Evolutionary conservation across 768 basidiomycete species (phyloP).

Genomic region (Jaapia argillacea): DNA sequence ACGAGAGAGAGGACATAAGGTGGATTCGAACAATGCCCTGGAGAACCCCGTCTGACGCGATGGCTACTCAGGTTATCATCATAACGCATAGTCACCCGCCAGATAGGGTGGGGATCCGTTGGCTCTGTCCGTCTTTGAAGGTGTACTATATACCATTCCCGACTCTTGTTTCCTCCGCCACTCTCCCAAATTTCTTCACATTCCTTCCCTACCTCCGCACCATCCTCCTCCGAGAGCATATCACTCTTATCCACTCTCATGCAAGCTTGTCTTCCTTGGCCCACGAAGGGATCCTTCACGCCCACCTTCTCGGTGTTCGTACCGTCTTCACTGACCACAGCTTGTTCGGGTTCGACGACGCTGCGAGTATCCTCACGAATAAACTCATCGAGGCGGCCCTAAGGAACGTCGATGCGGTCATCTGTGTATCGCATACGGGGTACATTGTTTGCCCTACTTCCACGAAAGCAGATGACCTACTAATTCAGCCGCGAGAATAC

Average conservation of each 20-base stretch:
- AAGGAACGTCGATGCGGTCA: constrained; percentile 86
- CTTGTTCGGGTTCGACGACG: constrained; percentile 93
- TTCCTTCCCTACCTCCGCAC: constrained; percentile 87
- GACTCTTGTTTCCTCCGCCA: constrained; percentile 86
- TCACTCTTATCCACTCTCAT: constrained; percentile 86
- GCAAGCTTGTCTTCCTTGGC: constrained; percentile 85
- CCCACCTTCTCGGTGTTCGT: constrained; percentile 76
- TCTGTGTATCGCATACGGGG: constrained; percentile 97
- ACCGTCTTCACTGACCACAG: constrained; percentile 97
- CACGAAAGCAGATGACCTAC: not conserved
- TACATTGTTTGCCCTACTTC: constrained; percentile 22
- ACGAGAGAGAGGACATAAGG: constrained; percentile 78
- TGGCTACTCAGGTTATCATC: constrained; percentile 75
- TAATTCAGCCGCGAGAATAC: constrained; percentile 87
- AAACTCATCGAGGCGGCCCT: constrained; percentile 84
- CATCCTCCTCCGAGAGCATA: constrained; percentile 78
- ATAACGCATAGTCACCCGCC: constrained; percentile 89
- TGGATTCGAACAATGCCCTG: too few species aligned
- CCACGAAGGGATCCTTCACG: constrained; percentile 87
- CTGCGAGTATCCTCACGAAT: constrained; percentile 94
- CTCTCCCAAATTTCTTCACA: constrained; percentile 88
- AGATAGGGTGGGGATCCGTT: constrained; percentile 81
- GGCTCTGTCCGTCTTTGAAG: constrained; percentile 81
- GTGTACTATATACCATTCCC: constrained; percentile 90
- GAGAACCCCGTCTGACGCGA: too few species aligned